Percentiles rank a stretch among this genome's conserved stretches.
phyloP scores from a whole-genome alignment of 805 yeast species.

The Tetrapisispora taiwanensis region DNA sequence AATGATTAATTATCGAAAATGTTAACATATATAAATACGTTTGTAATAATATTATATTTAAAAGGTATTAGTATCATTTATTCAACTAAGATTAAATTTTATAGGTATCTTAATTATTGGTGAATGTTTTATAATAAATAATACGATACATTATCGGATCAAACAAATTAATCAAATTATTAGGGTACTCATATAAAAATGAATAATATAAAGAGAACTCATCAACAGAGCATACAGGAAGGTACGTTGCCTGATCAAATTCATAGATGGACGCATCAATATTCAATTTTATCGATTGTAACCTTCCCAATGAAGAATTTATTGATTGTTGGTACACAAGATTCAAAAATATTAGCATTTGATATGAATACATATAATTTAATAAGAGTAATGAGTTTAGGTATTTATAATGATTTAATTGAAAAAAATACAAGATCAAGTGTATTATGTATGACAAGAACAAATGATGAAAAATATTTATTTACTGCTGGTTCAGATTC shows the following conservation, averaged over 20 bases:
- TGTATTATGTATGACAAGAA: conserved; percentile 58
- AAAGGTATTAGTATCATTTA: no score
- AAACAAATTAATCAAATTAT: no score
- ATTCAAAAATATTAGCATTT: conserved; percentile 62
- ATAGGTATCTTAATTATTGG: no score
- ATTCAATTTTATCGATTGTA: conserved; percentile 63
- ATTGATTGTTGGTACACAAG: conserved; percentile 85
- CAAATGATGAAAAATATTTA: conserved; percentile 44
- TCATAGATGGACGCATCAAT: conserved; percentile 69
- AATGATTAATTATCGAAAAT: no score
- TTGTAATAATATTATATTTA: no score
- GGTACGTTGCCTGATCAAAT: conserved; percentile 26
- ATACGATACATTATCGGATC: no score
- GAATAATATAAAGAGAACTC: neutral
- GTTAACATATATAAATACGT: no score
- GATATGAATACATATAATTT: conserved; percentile 55
- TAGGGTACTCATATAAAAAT: neutral
- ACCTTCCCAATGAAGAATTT: conserved; percentile 48
- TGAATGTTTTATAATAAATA: no score
- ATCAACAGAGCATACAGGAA: neutral
- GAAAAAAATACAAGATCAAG: conserved; percentile 27
- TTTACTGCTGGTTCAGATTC: conserved; percentile 90
- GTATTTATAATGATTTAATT: conserved; percentile 28
- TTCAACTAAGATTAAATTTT: no score
- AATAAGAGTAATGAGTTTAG: conserved; percentile 36